Conservation (phyloP, 495 filamentous ascomycete genomes). For the Viridothelium virens region DNA sequence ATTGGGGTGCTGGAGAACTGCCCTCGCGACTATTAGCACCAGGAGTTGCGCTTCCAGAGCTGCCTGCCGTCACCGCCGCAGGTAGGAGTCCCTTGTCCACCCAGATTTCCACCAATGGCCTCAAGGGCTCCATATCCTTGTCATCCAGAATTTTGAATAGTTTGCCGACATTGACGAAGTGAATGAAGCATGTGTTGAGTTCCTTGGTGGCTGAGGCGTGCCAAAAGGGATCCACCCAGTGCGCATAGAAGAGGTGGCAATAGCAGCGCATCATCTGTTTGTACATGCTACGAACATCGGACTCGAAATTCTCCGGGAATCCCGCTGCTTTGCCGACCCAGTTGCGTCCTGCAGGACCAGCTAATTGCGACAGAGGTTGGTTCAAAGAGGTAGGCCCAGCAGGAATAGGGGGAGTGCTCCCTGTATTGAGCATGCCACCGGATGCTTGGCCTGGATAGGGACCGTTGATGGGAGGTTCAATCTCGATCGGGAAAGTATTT, state of each 20-base stretch:
- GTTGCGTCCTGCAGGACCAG: constrained; percentile 39
- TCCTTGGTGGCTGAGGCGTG: constrained; percentile 78
- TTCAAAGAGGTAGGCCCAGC: constrained; percentile 43
- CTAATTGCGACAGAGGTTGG: constrained; percentile 41
- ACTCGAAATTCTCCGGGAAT: constrained; percentile 77
- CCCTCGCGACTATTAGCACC: neutral
- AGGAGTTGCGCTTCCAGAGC: constrained; percentile 3
- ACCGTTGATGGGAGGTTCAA: constrained; percentile 32
- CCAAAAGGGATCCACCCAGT: constrained; percentile 82
- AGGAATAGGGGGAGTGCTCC: constrained; percentile 43
- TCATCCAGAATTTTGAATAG: constrained; percentile 74
- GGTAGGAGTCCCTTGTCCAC: constrained; percentile 76
- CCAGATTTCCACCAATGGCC: constrained; percentile 83
- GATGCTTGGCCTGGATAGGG: neutral
- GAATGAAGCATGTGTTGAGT: constrained; percentile 90
- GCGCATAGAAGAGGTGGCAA: constrained; percentile 71
- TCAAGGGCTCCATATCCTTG: constrained; percentile 87
- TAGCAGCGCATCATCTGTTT: constrained; percentile 97
- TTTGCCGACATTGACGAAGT: constrained; percentile 83
- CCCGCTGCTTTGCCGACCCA: constrained; percentile 85
- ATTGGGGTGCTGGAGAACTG: neutral
- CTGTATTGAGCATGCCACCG: constrained; percentile 44
- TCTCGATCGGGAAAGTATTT: constrained; percentile 69
- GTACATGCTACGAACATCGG: constrained; percentile 83
- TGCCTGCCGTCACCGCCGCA: neutral